These are phyloP conservation scores for Trichosanthes truncata DNA, from an alignment of 306 rosid species.

Conservation along the genomic window DNA sequence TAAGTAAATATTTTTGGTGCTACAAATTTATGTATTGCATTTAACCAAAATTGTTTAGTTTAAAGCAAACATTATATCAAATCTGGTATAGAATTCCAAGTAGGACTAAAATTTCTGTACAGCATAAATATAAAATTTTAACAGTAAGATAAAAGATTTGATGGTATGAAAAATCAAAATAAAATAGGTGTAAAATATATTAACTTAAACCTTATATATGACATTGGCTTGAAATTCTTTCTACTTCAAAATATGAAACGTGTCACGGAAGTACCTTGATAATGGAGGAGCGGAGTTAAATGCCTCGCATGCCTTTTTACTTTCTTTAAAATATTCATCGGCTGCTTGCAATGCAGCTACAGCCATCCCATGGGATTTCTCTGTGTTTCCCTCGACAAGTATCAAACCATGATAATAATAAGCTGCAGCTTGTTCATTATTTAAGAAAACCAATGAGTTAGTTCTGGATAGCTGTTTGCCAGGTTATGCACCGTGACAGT, in stretches of 20 bases:
- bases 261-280: slow-evolving; percentile 41
- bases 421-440: slow-evolving; percentile 73
- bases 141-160: neutral
- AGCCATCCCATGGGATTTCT: slow-evolving; percentile 97
- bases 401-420: slow-evolving; percentile 95
- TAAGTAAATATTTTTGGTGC: neutral
- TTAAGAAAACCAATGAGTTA: slow-evolving; percentile 16
- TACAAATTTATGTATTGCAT: neutral
- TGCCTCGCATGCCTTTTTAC: slow-evolving; percentile 71
- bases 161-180: neutral
- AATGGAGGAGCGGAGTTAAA: slow-evolving; percentile 64
- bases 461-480: neutral
- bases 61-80: neutral
- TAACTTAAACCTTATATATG: neutral
- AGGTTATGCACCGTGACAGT: neutral
- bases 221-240: neutral
- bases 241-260: neutral
- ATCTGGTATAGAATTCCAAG: neutral
- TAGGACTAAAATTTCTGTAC: neutral
- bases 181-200: neutral
- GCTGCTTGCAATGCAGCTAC: slow-evolving; percentile 99
- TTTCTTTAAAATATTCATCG: slow-evolving; percentile 89
- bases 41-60: neutral
- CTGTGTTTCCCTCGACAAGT: slow-evolving; percentile 97
- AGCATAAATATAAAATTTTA: neutral